These are phyloP conservation scores for Suhomyces faveliae DNA, from an alignment of 805 yeast genomes.

Conservation along the genomic window DNA sequence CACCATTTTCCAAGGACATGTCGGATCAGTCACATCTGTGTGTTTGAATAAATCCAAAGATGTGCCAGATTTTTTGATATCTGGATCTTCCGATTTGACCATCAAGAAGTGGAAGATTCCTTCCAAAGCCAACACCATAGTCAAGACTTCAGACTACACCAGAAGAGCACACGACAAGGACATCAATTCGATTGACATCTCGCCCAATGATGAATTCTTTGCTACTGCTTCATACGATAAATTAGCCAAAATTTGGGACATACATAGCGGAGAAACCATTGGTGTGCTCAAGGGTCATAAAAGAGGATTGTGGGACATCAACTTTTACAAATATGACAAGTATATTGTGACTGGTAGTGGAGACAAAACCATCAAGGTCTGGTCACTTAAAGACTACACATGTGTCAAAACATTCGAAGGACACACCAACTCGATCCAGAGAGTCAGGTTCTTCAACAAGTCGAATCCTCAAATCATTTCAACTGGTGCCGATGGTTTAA, in stretches of 20 bases:
- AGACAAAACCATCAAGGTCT: slow-evolving; percentile 83
- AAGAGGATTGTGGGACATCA: slow-evolving; percentile 92
- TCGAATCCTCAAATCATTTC: slow-evolving; percentile 65
- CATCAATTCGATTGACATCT: slow-evolving; percentile 81
- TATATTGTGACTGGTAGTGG: slow-evolving; percentile 83
- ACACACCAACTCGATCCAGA: slow-evolving; percentile 88
- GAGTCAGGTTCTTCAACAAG: slow-evolving; percentile 66
- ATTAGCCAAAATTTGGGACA: slow-evolving; percentile 85
- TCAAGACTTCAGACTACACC: slow-evolving; percentile 76
- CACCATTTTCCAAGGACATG: slow-evolving; percentile 80
- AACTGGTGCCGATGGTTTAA: slow-evolving; percentile 92
- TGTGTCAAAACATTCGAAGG: slow-evolving; percentile 89
- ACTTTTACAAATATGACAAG: slow-evolving; percentile 78
- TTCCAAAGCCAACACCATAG: slow-evolving; percentile 27
- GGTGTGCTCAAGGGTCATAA: slow-evolving; percentile 88
- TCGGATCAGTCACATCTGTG: slow-evolving; percentile 81
- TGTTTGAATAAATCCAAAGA: slow-evolving; percentile 59
- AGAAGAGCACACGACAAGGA: slow-evolving; percentile 97
- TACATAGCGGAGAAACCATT: slow-evolving; percentile 79
- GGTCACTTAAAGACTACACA: slow-evolving; percentile 79
- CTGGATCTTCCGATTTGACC: slow-evolving; percentile 83
- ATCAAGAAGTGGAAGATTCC: slow-evolving; percentile 84
- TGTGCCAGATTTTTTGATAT: slow-evolving; percentile 67
- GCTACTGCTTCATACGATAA: slow-evolving; percentile 96
- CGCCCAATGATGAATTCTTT: slow-evolving; percentile 86